Evolutionary conservation across 257 asterid species (phyloP).

Genomic region (Solanum clarkiae): DNA sequence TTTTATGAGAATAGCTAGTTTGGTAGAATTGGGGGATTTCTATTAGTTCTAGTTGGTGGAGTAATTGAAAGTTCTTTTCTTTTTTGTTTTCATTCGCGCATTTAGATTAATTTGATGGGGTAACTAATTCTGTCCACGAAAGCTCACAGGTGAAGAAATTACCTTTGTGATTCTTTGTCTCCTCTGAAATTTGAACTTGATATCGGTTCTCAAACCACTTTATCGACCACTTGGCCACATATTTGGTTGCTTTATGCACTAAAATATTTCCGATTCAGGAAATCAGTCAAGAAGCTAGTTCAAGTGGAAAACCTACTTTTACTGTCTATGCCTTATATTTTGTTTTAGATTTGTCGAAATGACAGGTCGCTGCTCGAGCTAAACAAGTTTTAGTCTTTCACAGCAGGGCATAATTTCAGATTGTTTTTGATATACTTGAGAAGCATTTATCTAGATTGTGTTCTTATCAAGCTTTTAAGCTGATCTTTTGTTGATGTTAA

Average conservation of each 20-base stretch:
- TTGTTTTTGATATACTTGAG: background rate
- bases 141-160: background rate
- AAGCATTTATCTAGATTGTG: background rate
- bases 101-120: background rate
- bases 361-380: background rate
- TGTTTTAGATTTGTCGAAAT: background rate
- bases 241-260: background rate
- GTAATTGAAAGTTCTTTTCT: too few species aligned
- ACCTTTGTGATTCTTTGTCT: background rate
- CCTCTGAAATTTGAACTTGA: too few species aligned
- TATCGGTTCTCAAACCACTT: too few species aligned
- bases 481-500: slow-evolving; percentile 12
- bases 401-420: background rate
- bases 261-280: background rate
- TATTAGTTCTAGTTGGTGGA: too few species aligned
- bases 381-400: background rate
- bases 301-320: background rate
- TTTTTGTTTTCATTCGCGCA: too few species aligned
- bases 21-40: background rate
- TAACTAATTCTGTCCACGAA: too few species aligned
- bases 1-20: background rate
- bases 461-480: background rate
- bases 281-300: background rate
- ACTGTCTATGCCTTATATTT: background rate
- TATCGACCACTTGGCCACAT: too few species aligned